phyloP scores from a whole-genome alignment of 768 basidiomycete genomes.

The Auricularia sp. region DNA sequence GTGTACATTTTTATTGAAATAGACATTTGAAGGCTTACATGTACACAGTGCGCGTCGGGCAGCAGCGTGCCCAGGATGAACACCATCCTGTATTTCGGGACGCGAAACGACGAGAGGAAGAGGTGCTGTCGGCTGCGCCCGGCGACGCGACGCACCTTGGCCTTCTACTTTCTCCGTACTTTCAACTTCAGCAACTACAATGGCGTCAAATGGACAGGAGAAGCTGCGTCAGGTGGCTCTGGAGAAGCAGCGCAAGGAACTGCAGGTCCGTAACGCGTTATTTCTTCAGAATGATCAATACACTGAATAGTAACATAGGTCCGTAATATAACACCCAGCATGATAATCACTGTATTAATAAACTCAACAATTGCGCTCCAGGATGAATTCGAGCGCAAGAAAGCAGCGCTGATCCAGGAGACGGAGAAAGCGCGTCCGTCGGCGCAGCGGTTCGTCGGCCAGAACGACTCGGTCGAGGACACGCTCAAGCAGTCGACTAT shows the following conservation, averaged over 20 bases:
- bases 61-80: constrained; percentile 81
- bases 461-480: constrained; percentile 92
- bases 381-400: constrained; percentile 74
- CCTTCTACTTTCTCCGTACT: background rate
- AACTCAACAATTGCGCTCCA: background rate
- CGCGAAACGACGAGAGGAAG: too few species aligned
- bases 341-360: constrained; percentile 33
- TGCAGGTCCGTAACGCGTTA: constrained; percentile 18
- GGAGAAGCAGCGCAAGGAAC: constrained; percentile 59
- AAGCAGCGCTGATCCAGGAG: constrained; percentile 71
- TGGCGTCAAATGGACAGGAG: constrained; percentile 72
- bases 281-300: too few species aligned
- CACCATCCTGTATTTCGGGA: constrained; percentile 40
- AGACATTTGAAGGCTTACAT: constrained; percentile 33
- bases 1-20: constrained; percentile 13
- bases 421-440: constrained; percentile 89
- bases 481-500: constrained; percentile 83
- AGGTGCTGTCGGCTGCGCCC: background rate
- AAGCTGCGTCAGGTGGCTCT: constrained; percentile 81
- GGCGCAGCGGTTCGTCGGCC: constrained; percentile 80
- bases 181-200: constrained; percentile 19
- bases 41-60: constrained; percentile 63
- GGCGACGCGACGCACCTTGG: constrained; percentile 7
- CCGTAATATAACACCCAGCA: constrained; percentile 2
- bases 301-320: background rate